phyloP scores from a whole-genome alignment of 345 rosid species.

The Hibiscus syriacus region DNA sequence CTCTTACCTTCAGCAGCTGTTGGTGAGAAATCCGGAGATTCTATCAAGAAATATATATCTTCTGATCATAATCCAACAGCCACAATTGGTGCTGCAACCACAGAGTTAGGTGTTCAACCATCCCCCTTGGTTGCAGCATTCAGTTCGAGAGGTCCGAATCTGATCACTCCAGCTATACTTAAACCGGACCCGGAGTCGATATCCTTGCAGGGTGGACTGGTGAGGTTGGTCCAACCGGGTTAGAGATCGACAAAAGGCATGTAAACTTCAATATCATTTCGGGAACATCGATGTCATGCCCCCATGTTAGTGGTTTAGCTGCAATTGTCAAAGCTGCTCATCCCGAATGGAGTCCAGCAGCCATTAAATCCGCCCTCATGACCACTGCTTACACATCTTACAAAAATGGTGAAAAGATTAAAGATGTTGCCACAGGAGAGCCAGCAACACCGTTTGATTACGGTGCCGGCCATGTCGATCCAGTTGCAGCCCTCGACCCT shows the following conservation, averaged over 20 bases:
- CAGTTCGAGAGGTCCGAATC: constrained; percentile 53
- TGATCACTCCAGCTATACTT: constrained; percentile 38
- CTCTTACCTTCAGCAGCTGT: constrained; percentile 47
- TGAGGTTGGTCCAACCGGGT: constrained; percentile 32
- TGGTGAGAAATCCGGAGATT: constrained; percentile 31
- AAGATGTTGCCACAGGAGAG: constrained; percentile 38
- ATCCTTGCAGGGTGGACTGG: constrained; percentile 59
- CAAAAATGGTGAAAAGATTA: constrained; percentile 25
- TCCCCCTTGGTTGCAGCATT: constrained; percentile 54
- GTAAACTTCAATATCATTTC: constrained; percentile 49
- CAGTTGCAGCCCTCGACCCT: constrained; percentile 47
- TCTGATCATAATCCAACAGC: constrained; percentile 29
- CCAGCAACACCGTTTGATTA: constrained; percentile 52
- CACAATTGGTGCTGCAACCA: constrained; percentile 30
- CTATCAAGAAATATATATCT: constrained; percentile 34
- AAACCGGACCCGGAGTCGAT: constrained; percentile 58
- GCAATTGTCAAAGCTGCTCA: constrained; percentile 53
- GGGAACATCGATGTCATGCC: constrained; percentile 66
- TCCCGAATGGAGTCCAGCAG: constrained; percentile 57
- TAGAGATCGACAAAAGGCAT: constrained; percentile 26
- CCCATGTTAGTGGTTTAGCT: constrained; percentile 54
- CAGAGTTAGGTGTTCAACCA: constrained; percentile 36
- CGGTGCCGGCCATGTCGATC: constrained; percentile 59
- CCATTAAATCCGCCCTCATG: constrained; percentile 62
- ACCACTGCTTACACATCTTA: constrained; percentile 51